Conservation (phyloP, 306 rosid genomes). For the Cicer judaicum region DNA sequence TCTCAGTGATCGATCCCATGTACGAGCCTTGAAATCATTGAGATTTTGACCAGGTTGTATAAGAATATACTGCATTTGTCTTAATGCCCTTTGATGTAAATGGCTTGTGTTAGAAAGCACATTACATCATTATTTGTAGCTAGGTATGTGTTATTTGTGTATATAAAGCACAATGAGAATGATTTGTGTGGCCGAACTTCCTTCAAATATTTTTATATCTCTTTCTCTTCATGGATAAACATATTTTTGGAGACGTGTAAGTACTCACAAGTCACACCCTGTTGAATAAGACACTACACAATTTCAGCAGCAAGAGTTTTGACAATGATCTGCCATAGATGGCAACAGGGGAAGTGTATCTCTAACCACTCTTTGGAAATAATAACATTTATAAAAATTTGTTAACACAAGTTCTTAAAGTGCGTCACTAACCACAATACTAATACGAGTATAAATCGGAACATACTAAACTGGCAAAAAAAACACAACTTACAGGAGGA, state of each 20-base stretch:
- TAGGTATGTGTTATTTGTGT: conserved; percentile 29
- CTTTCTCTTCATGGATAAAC: background rate
- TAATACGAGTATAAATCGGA: background rate
- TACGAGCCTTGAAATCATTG: background rate
- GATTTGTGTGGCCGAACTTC: conserved; percentile 4
- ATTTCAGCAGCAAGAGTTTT: conserved; percentile 1
- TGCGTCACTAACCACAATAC: background rate
- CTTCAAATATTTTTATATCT: background rate
- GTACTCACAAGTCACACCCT: background rate
- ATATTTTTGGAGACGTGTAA: background rate
- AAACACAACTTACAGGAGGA: background rate
- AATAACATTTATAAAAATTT: background rate
- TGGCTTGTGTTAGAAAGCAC: conserved; percentile 25
- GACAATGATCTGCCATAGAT: background rate
- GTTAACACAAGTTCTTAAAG: background rate
- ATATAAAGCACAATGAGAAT: conserved; percentile 13
- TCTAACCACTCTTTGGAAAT: background rate
- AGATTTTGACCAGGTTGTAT: conserved; percentile 5
- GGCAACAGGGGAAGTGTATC: background rate
- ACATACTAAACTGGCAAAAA: background rate
- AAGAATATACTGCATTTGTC: conserved; percentile 1
- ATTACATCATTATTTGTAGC: conserved; percentile 30
- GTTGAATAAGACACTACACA: conserved; percentile 2
- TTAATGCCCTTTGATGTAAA: conserved; percentile 21
- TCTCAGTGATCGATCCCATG: conserved; percentile 20